Conservation (phyloP, 257 asterid species). For the Osmanthus fragrans region DNA sequence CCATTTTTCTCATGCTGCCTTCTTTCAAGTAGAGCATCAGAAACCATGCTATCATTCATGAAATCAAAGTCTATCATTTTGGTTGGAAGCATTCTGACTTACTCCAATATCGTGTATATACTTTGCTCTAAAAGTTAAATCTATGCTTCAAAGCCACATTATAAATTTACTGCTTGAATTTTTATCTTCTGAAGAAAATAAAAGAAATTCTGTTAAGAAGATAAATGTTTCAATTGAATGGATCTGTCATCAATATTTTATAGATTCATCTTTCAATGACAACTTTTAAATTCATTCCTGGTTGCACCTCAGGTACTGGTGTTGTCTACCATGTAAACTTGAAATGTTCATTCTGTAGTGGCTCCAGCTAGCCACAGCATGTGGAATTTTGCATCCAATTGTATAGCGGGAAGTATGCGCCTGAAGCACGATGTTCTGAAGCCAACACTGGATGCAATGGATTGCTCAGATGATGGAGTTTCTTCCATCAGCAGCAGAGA, state of each 20-base stretch:
- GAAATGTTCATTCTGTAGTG: constrained; percentile 28
- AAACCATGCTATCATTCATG: not conserved
- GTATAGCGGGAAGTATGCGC: constrained; percentile 60
- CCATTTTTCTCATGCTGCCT: not conserved
- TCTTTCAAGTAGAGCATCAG: not conserved
- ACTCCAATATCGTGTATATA: not conserved
- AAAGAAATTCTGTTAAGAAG: constrained; percentile 4
- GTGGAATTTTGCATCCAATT: constrained; percentile 82
- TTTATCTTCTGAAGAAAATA: constrained; percentile 3
- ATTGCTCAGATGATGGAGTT: constrained; percentile 75
- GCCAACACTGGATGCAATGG: constrained; percentile 47
- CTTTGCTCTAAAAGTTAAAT: not conserved
- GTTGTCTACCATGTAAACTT: constrained; percentile 18
- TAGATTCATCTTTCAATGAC: not conserved
- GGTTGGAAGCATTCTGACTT: not conserved
- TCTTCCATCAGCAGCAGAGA: constrained; percentile 65
- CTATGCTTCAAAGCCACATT: not conserved
- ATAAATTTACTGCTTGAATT: not conserved
- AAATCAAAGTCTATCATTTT: not conserved
- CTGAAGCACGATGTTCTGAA: constrained; percentile 43
- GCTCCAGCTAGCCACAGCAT: constrained; percentile 34
- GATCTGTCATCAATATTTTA: not conserved
- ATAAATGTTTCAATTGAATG: not conserved
- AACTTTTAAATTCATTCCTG: constrained; percentile 13
- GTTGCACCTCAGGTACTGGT: constrained; percentile 22